Percentiles rank a stretch among this genome's conserved stretches.
Conservation (phyloP, 2,329 filamentous ascomycete species). For the Trichoderma cornu-damae region DNA sequence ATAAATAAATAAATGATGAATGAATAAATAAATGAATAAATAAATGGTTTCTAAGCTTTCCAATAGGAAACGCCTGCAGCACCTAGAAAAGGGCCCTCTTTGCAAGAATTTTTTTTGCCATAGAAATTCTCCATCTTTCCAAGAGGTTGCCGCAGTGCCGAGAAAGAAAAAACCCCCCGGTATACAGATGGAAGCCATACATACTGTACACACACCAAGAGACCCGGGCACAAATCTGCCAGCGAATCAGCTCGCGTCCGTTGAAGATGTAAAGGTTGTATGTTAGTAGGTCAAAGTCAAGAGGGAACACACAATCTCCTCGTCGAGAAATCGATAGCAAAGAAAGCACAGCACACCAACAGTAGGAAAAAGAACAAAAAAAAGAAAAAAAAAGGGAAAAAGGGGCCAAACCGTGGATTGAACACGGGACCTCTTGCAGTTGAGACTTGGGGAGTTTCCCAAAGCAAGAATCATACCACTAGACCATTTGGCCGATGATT, state of each 20-base stretch:
- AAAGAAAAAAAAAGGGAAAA: background rate
- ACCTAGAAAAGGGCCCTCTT: background rate
- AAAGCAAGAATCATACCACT: slow-evolving; percentile 21
- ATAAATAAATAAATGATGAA: too few species aligned
- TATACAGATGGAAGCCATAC: too few species aligned
- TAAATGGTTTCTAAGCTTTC: background rate
- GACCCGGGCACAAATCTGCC: too few species aligned
- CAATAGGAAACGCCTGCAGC: background rate
- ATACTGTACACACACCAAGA: too few species aligned
- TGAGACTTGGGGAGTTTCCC: slow-evolving; percentile 13
- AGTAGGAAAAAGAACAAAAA: background rate
- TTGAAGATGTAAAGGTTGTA: too few species aligned
- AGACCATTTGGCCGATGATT: slow-evolving; percentile 20
- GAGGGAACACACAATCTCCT: too few species aligned
- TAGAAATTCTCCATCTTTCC: background rate
- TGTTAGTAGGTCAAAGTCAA: too few species aligned
- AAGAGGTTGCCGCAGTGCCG: too few species aligned
- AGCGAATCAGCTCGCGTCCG: too few species aligned
- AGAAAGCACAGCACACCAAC: too few species aligned
- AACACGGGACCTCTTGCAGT: slow-evolving; percentile 21
- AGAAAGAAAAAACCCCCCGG: too few species aligned
- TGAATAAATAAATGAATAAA: too few species aligned
- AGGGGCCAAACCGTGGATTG: slow-evolving; percentile 20
- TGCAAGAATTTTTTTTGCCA: background rate
- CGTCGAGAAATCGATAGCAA: background rate